Conservation (phyloP, 768 basidiomycete genomes). For the Suillus cothurnatus region DNA sequence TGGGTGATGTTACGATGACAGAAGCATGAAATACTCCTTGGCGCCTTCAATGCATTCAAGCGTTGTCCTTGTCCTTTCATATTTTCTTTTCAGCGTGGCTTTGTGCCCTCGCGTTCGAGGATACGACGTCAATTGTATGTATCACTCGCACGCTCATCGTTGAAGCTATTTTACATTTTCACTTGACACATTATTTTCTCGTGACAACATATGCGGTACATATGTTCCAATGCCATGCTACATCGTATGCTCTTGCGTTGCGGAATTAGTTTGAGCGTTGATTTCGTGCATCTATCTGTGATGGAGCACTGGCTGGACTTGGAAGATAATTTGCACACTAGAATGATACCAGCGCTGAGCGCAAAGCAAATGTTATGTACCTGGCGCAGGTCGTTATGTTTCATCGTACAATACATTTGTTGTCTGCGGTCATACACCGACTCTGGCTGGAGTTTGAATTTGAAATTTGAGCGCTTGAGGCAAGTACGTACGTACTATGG, state of each 20-base stretch:
- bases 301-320: not conserved
- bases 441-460: not conserved
- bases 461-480: not conserved
- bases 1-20: slow-evolving; percentile 44
- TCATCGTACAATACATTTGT: not conserved
- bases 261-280: not conserved
- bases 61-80: slow-evolving; percentile 14
- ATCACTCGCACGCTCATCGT: slow-evolving; percentile 2
- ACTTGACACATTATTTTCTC: slow-evolving; percentile 14
- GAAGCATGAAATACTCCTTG: slow-evolving; percentile 32
- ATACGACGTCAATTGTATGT: slow-evolving; percentile 6
- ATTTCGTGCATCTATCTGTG: not conserved
- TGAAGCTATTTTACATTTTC: slow-evolving; percentile 7
- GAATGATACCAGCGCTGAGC: not conserved
- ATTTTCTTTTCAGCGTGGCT: slow-evolving; percentile 8
- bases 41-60: slow-evolving; percentile 1
- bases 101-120: not conserved
- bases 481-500: no score
- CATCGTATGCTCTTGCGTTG: not conserved
- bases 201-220: slow-evolving; percentile 26
- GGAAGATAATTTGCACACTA: not conserved
- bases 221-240: slow-evolving; percentile 6
- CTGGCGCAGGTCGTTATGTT: not conserved
- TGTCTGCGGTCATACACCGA: not conserved
- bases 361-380: not conserved